These are phyloP conservation scores for Lentinula detonsa DNA, from an alignment of 768 basidiomycete genomes.

Conservation along the genomic window DNA sequence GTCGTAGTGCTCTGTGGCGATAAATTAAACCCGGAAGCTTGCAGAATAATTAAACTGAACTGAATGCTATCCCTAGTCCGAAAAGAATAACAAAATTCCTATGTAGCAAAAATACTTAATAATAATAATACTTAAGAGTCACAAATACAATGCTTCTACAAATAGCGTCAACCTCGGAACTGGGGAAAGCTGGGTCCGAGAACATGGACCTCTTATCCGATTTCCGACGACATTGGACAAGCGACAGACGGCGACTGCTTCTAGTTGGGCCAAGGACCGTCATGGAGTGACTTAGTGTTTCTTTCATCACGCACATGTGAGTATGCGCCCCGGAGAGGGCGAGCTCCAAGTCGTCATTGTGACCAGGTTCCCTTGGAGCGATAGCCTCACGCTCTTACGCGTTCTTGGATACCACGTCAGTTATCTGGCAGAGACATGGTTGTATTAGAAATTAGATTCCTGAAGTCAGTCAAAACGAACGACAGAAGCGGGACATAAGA, in stretches of 20 bases:
- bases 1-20: not conserved
- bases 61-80: not conserved
- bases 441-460: not conserved
- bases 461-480: not conserved
- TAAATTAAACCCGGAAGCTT: not conserved
- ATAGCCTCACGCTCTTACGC: not conserved
- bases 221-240: not conserved
- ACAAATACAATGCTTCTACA: not conserved
- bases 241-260: not conserved
- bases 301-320: no score
- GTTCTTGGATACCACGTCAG: not conserved
- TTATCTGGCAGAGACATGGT: not conserved
- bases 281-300: not conserved
- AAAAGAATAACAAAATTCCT: not conserved
- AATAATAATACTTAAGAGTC: not conserved
- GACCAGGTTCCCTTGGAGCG: not conserved
- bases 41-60: not conserved
- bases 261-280: not conserved
- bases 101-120: not conserved
- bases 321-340: not conserved
- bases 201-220: not conserved
- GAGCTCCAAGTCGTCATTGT: not conserved
- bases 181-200: not conserved
- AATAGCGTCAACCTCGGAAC: not conserved
- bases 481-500: not conserved